Evolutionary conservation across 2,329 filamentous ascomycete species (phyloP).

Genomic region (Teratosphaeria epicoccoides): DNA sequence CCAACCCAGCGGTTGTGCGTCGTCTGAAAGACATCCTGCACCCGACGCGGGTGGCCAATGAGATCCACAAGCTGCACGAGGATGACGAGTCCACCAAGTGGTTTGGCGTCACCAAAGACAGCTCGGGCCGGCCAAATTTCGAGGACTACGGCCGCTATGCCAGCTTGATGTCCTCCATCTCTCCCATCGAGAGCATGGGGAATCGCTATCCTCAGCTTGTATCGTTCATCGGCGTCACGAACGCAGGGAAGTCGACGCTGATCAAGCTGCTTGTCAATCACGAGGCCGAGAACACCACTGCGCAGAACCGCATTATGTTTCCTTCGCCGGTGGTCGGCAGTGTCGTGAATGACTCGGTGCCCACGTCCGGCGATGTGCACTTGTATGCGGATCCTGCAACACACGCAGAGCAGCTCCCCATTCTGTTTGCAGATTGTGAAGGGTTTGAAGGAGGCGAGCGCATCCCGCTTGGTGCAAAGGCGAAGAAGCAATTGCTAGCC

Average conservation of each 20-base stretch:
- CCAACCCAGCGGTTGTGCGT: slow-evolving; percentile 20
- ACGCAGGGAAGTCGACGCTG: slow-evolving; percentile 41
- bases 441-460: slow-evolving; percentile 42
- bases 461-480: slow-evolving; percentile 25
- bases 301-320: slow-evolving; percentile 23
- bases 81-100: slow-evolving; percentile 30
- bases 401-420: slow-evolving; percentile 28
- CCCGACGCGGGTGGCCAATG: slow-evolving; percentile 17
- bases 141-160: slow-evolving; percentile 37
- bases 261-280: slow-evolving; percentile 39
- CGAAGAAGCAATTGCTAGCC: slow-evolving; percentile 4
- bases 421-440: slow-evolving; percentile 44
- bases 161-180: slow-evolving; percentile 31
- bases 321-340: slow-evolving; percentile 37
- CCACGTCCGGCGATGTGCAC: slow-evolving; percentile 43
- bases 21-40: slow-evolving; percentile 20
- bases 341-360: slow-evolving; percentile 28
- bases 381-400: slow-evolving; percentile 41
- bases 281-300: slow-evolving; percentile 22
- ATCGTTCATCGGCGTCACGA: slow-evolving; percentile 26
- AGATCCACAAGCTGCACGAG: slow-evolving; percentile 26
- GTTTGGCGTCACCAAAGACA: slow-evolving; percentile 28
- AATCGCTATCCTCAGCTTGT: slow-evolving; percentile 25
- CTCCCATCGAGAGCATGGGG: slow-evolving; percentile 15
- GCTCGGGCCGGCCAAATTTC: slow-evolving; percentile 24